Conservation (phyloP, 2,329 filamentous ascomycete species). For the Arthrobotrys sinensis region DNA sequence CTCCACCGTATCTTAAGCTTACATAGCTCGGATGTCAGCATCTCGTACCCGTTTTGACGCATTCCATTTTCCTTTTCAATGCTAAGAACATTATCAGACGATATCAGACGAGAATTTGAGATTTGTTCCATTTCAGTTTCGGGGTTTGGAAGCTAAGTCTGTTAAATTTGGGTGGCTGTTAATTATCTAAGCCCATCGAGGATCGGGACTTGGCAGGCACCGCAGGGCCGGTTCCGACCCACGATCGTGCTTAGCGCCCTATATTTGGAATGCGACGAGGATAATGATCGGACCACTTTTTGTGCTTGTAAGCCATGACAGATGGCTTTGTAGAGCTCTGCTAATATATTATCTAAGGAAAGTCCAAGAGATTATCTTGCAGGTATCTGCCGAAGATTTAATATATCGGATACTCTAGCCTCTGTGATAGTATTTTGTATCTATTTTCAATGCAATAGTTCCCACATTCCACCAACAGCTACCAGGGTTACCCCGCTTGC, state of each 20-base stretch:
- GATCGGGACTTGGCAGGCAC: conserved; percentile 51
- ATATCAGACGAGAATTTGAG: conserved; percentile 44
- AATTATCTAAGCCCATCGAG: conserved; percentile 32
- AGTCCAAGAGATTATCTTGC: conserved; percentile 1
- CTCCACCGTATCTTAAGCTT: conserved; percentile 15
- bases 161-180: conserved; percentile 31
- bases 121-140: conserved; percentile 11
- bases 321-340: conserved; percentile 15
- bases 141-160: not conserved
- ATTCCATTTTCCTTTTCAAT: not conserved
- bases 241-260: conserved; percentile 41
- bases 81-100: conserved; percentile 13
- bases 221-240: conserved; percentile 53
- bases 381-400: conserved; percentile 33
- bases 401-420: conserved; percentile 27
- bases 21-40: conserved; percentile 32
- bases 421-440: conserved; percentile 1
- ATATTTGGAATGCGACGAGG: conserved; percentile 54
- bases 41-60: conserved; percentile 4
- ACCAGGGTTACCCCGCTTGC: not conserved
- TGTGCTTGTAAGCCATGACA: conserved; percentile 7
- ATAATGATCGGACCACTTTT: conserved; percentile 18
- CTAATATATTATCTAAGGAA: conserved; percentile 31
- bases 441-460: not conserved
- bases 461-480: not conserved